These are phyloP conservation scores for Colletotrichum cuscutae DNA, from an alignment of 2,329 filamentous ascomycete species.

Conservation along the genomic window DNA sequence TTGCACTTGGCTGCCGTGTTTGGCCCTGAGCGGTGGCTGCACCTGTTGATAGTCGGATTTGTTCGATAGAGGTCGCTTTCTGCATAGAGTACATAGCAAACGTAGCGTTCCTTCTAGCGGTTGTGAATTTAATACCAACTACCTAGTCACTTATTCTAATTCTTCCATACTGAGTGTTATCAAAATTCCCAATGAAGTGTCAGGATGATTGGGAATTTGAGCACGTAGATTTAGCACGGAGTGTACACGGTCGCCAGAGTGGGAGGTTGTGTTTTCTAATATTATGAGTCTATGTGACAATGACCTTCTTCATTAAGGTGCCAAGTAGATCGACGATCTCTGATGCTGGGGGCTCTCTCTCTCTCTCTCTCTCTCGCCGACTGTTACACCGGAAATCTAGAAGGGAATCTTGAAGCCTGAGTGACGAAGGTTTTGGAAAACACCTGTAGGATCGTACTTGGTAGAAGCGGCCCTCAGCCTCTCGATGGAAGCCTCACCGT, in stretches of 20 bases:
- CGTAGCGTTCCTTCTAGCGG: not conserved
- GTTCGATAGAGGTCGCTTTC: not conserved
- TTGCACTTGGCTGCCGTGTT: not conserved
- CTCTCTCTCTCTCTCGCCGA: not conserved
- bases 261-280: not conserved
- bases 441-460: conserved; percentile 50
- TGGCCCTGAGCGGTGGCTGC: not conserved
- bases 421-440: conserved; percentile 48
- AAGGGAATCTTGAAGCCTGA: conserved; percentile 47
- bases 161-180: not conserved
- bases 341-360: not conserved
- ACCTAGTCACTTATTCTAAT: not conserved
- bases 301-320: not conserved
- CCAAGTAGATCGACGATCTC: not conserved
- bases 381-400: not conserved
- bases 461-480: conserved; percentile 43
- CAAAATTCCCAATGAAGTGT: not conserved
- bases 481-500: conserved; percentile 49
- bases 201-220: too few species aligned
- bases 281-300: not conserved
- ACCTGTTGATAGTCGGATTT: not conserved
- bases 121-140: not conserved
- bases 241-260: accelerated
- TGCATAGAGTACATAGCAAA: not conserved
- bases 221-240: too few species aligned